Evolutionary conservation across 2,329 filamentous ascomycete species (phyloP).

Genomic region (Elsinoe perseae): DNA sequence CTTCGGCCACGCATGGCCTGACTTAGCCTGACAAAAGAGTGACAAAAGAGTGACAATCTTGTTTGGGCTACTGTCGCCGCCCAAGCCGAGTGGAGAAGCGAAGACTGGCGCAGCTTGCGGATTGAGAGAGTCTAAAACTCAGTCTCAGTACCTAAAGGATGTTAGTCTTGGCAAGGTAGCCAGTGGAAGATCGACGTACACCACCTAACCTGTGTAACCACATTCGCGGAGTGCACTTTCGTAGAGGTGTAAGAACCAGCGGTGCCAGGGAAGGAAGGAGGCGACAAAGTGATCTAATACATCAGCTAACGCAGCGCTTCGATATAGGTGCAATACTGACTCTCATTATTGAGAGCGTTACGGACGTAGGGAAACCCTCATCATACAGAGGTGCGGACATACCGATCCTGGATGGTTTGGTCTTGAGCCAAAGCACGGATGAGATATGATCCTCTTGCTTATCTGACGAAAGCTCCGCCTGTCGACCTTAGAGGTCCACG

Average conservation of each 20-base stretch:
- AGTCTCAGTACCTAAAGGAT: constrained; percentile 21
- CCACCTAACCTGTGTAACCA: constrained; percentile 21
- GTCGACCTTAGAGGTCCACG: background rate
- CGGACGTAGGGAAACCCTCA: constrained; percentile 25
- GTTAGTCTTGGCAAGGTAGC: background rate
- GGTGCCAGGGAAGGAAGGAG: constrained; percentile 25
- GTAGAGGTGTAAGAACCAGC: constrained; percentile 24
- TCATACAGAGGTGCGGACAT: constrained; percentile 22
- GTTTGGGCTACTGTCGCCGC: constrained; percentile 19
- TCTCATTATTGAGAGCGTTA: constrained; percentile 15
- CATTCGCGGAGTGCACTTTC: constrained; percentile 24
- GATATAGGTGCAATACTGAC: constrained; percentile 20
- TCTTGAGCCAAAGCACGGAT: constrained; percentile 23
- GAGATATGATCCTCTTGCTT: constrained; percentile 23
- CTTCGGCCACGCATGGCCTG: constrained; percentile 24
- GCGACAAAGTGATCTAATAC: background rate
- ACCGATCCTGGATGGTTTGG: constrained; percentile 20
- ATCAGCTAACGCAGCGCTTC: constrained; percentile 17
- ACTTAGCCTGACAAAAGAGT: constrained; percentile 13
- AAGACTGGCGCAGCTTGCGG: constrained; percentile 19
- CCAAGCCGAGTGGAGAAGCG: constrained; percentile 19
- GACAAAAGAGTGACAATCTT: constrained; percentile 16
- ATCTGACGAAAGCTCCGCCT: background rate
- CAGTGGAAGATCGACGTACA: constrained; percentile 16
- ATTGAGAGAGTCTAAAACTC: constrained; percentile 21